Evolutionary conservation across 345 rosid genomes (phyloP).

Genomic region (Gossypium sturtianum): DNA sequence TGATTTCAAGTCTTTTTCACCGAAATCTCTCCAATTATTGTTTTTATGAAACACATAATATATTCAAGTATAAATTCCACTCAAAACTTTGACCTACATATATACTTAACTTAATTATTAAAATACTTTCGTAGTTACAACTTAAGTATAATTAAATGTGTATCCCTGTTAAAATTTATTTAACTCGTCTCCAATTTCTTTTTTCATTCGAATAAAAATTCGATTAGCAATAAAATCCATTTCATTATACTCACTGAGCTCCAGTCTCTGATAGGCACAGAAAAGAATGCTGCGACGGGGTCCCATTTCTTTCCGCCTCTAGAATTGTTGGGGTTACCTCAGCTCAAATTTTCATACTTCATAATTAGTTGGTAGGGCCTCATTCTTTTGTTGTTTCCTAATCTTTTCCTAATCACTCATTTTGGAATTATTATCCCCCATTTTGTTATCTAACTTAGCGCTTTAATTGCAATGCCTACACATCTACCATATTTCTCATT

Average conservation of each 20-base stretch:
- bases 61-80: constrained; percentile 8
- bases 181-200: too few species aligned
- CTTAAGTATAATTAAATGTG: background rate
- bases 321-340: constrained; percentile 12
- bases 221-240: too few species aligned
- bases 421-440: constrained; percentile 6
- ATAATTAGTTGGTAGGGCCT: constrained; percentile 16
- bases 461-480: background rate
- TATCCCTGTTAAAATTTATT: background rate
- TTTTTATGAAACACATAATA: background rate
- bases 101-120: background rate
- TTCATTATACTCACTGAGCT: background rate
- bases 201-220: too few species aligned
- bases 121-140: too few species aligned
- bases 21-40: constrained; percentile 36
- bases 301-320: constrained; percentile 20
- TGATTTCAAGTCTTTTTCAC: constrained; percentile 42
- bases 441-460: background rate
- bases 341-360: constrained; percentile 11
- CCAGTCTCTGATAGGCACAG: background rate
- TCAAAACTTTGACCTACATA: constrained; percentile 35
- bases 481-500: background rate
- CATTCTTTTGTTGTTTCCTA: constrained; percentile 9
- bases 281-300: constrained; percentile 17
- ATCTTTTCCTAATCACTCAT: constrained; percentile 1